Evolutionary conservation across 2,329 filamentous ascomycete genomes (phyloP).

Genomic region (Diaporthe ampelina): DNA sequence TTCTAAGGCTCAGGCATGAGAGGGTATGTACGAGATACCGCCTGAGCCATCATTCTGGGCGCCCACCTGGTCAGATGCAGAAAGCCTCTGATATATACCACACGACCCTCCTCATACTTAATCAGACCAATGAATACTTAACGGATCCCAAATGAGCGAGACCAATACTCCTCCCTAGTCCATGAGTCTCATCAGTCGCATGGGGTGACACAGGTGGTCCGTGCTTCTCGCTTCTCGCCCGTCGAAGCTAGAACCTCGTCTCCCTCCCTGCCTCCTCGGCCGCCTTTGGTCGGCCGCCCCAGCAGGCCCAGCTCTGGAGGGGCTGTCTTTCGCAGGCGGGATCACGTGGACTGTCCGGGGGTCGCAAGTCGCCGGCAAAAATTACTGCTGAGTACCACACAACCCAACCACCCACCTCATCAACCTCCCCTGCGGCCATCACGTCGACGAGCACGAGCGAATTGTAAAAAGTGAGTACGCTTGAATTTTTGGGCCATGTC

Average conservation of each 20-base stretch:
- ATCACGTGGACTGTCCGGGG: slow-evolving; percentile 39
- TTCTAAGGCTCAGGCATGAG: neutral
- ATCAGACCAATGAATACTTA: too few relatives aligned
- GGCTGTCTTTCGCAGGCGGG: slow-evolving; percentile 11
- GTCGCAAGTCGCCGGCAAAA: slow-evolving; percentile 39
- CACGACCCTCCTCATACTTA: neutral
- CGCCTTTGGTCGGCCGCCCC: neutral
- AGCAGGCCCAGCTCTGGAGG: slow-evolving; percentile 24
- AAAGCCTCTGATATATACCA: neutral
- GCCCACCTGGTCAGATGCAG: too few relatives aligned
- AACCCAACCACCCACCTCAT: slow-evolving; percentile 31
- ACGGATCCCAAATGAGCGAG: too few relatives aligned
- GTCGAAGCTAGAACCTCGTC: slow-evolving; percentile 14
- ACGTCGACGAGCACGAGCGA: slow-evolving; percentile 40
- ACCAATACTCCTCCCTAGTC: neutral
- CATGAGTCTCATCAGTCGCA: neutral
- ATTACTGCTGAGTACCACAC: slow-evolving; percentile 32
- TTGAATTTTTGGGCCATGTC: slow-evolving; percentile 30
- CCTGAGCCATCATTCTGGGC: neutral
- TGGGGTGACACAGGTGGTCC: slow-evolving; percentile 25
- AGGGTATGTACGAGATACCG: neutral
- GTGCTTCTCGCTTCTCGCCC: slow-evolving; percentile 29
- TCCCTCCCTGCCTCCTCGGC: neutral
- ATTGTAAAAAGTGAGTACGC: slow-evolving; percentile 39
- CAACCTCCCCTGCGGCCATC: slow-evolving; percentile 32